Conservation (phyloP, 2,329 filamentous ascomycete species). For the Ophiocordyceps unilateralis region DNA sequence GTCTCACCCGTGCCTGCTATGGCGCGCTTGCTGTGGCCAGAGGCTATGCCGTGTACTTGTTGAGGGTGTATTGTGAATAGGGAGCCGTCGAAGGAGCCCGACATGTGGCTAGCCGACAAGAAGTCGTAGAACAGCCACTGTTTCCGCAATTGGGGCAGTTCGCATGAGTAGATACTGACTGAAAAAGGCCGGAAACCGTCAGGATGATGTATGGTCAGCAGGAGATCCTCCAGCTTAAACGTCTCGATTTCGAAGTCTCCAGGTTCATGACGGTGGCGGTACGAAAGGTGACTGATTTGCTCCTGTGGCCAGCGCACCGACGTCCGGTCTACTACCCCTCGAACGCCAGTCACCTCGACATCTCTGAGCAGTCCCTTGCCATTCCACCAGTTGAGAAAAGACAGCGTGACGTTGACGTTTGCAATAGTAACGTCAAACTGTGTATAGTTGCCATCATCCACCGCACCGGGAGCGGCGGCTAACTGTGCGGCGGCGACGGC, state of each 20-base stretch:
- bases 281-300: slow-evolving; percentile 64
- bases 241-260: slow-evolving; percentile 95
- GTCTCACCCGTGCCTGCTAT: slow-evolving; percentile 41
- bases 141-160: slow-evolving; percentile 80
- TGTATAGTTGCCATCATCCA: slow-evolving; percentile 88
- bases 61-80: slow-evolving; percentile 93
- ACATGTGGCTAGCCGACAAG: slow-evolving; percentile 87
- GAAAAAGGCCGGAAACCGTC: slow-evolving; percentile 84
- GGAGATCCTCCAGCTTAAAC: slow-evolving; percentile 87
- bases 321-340: slow-evolving; percentile 82
- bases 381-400: slow-evolving; percentile 98
- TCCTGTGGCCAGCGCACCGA: slow-evolving; percentile 52
- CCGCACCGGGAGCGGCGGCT: slow-evolving; percentile 16
- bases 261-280: slow-evolving; percentile 70
- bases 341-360: slow-evolving; percentile 84
- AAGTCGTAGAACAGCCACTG: slow-evolving; percentile 99
- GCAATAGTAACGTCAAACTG: slow-evolving; percentile 94
- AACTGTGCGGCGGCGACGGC: slow-evolving; percentile 56
- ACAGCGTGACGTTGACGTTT: slow-evolving; percentile 88
- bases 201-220: slow-evolving; percentile 85
- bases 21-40: slow-evolving; percentile 36
- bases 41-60: slow-evolving; percentile 67
- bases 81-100: slow-evolving; percentile 85
- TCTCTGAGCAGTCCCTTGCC: slow-evolving; percentile 82
- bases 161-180: slow-evolving; percentile 89